Percentiles rank a stretch among this genome's conserved stretches.
Conservation (phyloP, 805 yeast genomes). For the Clavispora santaluciae region DNA sequence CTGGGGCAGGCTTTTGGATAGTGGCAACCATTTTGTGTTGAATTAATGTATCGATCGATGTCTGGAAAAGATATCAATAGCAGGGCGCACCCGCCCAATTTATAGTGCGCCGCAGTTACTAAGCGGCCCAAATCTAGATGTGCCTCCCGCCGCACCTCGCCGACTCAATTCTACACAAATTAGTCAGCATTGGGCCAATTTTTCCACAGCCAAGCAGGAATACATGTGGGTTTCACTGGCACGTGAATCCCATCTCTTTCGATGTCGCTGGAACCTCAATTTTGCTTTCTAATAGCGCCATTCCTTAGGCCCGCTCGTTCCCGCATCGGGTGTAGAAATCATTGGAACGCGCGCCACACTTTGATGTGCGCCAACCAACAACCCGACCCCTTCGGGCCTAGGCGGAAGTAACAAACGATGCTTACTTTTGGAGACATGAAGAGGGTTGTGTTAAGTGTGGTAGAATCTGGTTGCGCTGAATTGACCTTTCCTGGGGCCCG, state of each 20-base stretch:
- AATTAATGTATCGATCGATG: background rate
- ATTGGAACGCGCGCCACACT: background rate
- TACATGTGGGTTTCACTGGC: too few relatives aligned
- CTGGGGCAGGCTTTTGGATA: conserved; percentile 95
- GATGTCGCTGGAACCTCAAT: too few relatives aligned
- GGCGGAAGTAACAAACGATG: too few relatives aligned
- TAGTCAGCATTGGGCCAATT: background rate
- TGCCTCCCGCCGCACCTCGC: background rate
- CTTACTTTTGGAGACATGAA: too few relatives aligned
- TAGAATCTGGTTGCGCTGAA: too few relatives aligned
- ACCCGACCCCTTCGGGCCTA: too few relatives aligned
- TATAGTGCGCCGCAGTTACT: conserved; percentile 11
- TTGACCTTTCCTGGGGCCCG: too few relatives aligned
- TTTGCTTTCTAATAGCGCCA: too few relatives aligned
- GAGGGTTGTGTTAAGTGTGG: too few relatives aligned
- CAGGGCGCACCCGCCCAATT: conserved; percentile 6
- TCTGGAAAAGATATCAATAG: background rate
- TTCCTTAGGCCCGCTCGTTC: background rate
- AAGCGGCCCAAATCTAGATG: conserved; percentile 13
- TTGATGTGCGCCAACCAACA: background rate
- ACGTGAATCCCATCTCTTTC: too few relatives aligned
- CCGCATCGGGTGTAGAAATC: background rate
- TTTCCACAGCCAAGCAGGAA: too few relatives aligned
- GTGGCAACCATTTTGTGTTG: conserved; percentile 65
- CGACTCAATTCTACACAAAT: background rate